Evolutionary conservation across 352 stramenopile genomes (phyloP).

Genomic region (Globisporangium perplexum): DNA sequence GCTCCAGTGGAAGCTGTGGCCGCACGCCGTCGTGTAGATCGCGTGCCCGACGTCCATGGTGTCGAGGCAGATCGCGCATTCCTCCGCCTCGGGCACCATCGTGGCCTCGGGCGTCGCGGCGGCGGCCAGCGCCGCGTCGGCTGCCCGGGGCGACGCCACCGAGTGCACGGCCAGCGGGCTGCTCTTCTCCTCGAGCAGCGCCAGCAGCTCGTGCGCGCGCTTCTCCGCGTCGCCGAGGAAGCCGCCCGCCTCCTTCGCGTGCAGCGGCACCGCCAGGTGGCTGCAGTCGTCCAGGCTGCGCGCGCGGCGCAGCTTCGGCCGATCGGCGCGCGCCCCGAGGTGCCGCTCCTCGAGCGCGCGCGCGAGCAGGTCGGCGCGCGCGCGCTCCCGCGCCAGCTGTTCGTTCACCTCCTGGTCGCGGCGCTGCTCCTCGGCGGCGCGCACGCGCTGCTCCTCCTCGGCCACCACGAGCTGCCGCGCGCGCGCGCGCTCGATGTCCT

Average conservation of each 20-base stretch:
- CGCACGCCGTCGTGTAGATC: conserved; percentile 80
- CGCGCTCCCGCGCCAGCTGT: conserved; percentile 27
- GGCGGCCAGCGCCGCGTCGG: conserved; percentile 9
- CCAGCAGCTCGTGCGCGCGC: conserved; percentile 36
- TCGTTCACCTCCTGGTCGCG: conserved; percentile 45
- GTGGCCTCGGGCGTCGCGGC: conserved; percentile 15
- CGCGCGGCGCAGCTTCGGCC: conserved; percentile 29
- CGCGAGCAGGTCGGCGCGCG: conserved; percentile 34
- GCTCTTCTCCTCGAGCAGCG: conserved; percentile 17
- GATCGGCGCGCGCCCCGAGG: conserved; percentile 44
- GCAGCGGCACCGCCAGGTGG: conserved; percentile 19
- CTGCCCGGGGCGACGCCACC: neutral
- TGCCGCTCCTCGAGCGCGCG: conserved; percentile 53
- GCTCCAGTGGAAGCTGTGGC: conserved; percentile 83
- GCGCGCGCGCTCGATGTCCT: conserved; percentile 68
- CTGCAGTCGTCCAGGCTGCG: conserved; percentile 54
- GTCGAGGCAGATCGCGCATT: conserved; percentile 84
- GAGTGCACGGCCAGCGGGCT: conserved; percentile 11
- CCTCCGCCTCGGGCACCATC: conserved; percentile 58
- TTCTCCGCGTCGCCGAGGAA: conserved; percentile 62
- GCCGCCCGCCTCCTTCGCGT: conserved; percentile 38
- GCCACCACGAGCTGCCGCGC: conserved; percentile 62
- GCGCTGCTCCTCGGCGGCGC: conserved; percentile 39
- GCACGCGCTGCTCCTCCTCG: conserved; percentile 61
- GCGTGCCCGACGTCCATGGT: conserved; percentile 74